A percentile compares a stretch with the other conserved stretches of the same genome.
phyloP scores from a whole-genome alignment of 495 filamentous ascomycete genomes.

The Hypoxylon subgilvum region DNA sequence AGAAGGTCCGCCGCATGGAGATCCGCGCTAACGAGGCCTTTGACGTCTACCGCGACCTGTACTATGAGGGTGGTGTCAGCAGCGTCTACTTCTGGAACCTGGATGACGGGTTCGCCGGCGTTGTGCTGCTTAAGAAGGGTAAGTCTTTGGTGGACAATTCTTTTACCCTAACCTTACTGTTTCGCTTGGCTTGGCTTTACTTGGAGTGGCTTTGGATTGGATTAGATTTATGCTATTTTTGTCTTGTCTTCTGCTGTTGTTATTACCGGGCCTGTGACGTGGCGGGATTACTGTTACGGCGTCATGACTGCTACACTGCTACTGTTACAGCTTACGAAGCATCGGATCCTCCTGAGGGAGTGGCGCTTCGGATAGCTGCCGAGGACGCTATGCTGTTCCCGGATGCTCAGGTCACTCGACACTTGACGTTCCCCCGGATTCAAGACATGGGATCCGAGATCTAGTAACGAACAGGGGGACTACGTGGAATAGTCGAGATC shows the following conservation, averaged over 20 bases:
- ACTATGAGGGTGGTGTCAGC: conserved; percentile 94
- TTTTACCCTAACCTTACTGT: conserved; percentile 1
- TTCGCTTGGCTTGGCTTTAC: background rate
- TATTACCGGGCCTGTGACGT: background rate
- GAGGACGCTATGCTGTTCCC: conserved; percentile 2
- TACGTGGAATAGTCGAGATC: background rate
- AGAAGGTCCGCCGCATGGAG: conserved; percentile 91
- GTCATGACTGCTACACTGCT: background rate
- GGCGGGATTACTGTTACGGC: background rate
- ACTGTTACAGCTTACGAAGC: background rate
- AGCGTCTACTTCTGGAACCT: conserved; percentile 99
- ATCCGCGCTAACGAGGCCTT: conserved; percentile 92
- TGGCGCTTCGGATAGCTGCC: conserved; percentile 8
- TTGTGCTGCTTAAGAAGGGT: conserved; percentile 95
- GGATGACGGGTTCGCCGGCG: conserved; percentile 97
- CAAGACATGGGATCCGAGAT: conserved; percentile 23
- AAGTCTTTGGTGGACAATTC: conserved; percentile 33
- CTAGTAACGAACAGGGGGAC: conserved; percentile 3
- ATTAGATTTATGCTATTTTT: background rate
- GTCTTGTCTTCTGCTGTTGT: too few relatives aligned
- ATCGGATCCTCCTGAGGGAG: background rate
- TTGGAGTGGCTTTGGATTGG: background rate
- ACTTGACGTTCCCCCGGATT: conserved; percentile 1
- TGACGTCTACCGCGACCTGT: conserved; percentile 95
- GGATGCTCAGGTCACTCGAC: background rate